These are phyloP conservation scores for Ascochyta lentis DNA, from an alignment of 2,329 filamentous ascomycete genomes.

Conservation along the genomic window DNA sequence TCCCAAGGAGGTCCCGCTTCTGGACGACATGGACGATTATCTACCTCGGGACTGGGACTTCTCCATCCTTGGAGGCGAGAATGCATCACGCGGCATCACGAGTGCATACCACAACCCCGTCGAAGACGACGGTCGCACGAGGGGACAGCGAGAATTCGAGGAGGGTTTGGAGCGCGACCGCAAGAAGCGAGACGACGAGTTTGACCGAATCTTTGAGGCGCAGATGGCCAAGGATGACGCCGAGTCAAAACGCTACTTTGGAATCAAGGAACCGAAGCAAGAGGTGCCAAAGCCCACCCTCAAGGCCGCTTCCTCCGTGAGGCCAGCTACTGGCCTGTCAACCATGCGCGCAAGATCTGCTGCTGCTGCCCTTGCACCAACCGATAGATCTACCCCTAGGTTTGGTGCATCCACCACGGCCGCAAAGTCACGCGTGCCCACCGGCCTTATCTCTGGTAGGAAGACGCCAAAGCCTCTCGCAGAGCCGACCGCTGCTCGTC, in stretches of 20 bases:
- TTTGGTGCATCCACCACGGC: constrained; percentile 50
- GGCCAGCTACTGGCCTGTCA: constrained; percentile 48
- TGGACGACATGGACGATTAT: constrained; percentile 74
- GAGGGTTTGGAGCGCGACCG: constrained; percentile 53
- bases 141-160: constrained; percentile 64
- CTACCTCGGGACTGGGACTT: constrained; percentile 59
- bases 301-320: not conserved
- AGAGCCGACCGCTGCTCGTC: constrained; percentile 61
- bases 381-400: constrained; percentile 38
- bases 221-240: constrained; percentile 61
- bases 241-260: constrained; percentile 50
- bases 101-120: constrained; percentile 61
- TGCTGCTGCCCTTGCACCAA: constrained; percentile 51
- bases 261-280: constrained; percentile 35
- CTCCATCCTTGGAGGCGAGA: constrained; percentile 59
- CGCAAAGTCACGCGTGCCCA: constrained; percentile 49
- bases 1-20: constrained; percentile 67
- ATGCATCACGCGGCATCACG: constrained; percentile 60
- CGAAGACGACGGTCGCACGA: constrained; percentile 71
- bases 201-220: constrained; percentile 70
- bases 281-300: constrained; percentile 33
- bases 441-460: constrained; percentile 46
- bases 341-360: constrained; percentile 62
- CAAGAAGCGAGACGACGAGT: constrained; percentile 68
- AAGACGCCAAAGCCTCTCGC: constrained; percentile 50